These are phyloP conservation scores for Cladophialophora exuberans DNA, from an alignment of 2,329 filamentous ascomycete genomes.

Conservation along the genomic window DNA sequence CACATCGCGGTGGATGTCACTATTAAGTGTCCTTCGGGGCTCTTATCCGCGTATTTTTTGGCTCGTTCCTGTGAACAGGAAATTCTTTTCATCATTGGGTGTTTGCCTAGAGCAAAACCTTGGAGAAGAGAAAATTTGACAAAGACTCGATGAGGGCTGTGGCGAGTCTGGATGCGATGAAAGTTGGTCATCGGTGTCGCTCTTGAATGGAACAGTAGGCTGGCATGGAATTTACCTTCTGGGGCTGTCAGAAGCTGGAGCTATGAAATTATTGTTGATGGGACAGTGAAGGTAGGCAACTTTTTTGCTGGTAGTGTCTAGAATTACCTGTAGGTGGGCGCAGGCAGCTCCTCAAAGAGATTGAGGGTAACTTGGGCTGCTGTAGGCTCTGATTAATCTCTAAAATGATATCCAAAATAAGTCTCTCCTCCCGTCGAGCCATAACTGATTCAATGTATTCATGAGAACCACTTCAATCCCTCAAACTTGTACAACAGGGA, in stretches of 20 bases:
- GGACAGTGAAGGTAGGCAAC: neutral
- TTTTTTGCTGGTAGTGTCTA: neutral
- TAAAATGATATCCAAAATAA: too few relatives aligned
- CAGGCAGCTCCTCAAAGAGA: neutral
- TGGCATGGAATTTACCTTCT: too few relatives aligned
- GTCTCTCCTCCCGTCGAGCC: too few relatives aligned
- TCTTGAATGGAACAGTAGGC: neutral
- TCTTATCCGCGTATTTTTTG: conserved; percentile 37
- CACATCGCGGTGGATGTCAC: conserved; percentile 33
- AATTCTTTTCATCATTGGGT: conserved; percentile 34
- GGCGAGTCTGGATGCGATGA: neutral
- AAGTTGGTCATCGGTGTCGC: neutral
- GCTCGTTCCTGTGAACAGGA: conserved; percentile 19
- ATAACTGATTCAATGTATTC: too few relatives aligned
- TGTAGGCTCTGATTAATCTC: too few relatives aligned
- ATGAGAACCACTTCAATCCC: too few relatives aligned
- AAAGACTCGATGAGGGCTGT: neutral
- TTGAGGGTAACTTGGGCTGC: too few relatives aligned
- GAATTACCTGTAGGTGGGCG: neutral
- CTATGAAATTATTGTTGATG: neutral
- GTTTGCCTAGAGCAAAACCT: conserved; percentile 29
- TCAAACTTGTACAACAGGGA: too few relatives aligned
- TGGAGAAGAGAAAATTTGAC: conserved; percentile 31
- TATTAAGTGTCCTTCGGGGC: conserved; percentile 36
- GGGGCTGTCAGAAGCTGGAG: too few relatives aligned